Conservation (phyloP, 768 basidiomycete genomes). For the Xerocomellus dryophilus region DNA sequence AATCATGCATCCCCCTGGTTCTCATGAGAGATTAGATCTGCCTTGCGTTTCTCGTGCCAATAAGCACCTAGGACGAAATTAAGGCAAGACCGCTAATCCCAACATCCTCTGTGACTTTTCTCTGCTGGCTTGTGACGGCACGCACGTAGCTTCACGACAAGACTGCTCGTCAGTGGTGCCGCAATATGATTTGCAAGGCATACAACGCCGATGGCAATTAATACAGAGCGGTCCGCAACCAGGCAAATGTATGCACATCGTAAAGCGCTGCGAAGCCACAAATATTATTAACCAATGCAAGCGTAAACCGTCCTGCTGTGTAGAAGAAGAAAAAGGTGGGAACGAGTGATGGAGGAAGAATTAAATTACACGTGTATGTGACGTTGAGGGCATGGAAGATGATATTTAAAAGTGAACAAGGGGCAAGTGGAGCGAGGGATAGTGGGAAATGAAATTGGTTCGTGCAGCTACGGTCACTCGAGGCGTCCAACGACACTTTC, state of each 20-base stretch:
- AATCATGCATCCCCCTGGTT: not conserved
- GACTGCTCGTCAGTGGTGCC: not conserved
- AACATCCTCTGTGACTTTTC: no score
- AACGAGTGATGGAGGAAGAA: not conserved
- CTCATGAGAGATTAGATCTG: not conserved
- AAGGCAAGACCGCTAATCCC: not conserved
- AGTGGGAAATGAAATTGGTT: not conserved
- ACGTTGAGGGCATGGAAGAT: not conserved
- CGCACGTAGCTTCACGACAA: not conserved
- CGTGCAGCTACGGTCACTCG: slow-evolving; percentile 14
- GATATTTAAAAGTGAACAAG: not conserved
- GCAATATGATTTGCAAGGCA: not conserved
- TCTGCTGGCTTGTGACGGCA: no score
- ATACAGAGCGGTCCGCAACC: slow-evolving; percentile 13
- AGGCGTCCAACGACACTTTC: slow-evolving; percentile 25
- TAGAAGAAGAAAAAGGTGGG: not conserved
- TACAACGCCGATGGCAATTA: not conserved
- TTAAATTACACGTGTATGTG: slow-evolving; percentile 20
- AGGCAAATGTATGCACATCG: slow-evolving; percentile 3
- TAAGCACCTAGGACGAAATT: not conserved
- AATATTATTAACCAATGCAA: not conserved
- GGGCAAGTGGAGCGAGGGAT: not conserved
- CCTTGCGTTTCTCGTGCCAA: not conserved
- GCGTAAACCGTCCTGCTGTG: not conserved
- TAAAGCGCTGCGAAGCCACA: not conserved